Conservation (phyloP, 176 grass and related monocot genomes). For the Paspalum notatum region DNA sequence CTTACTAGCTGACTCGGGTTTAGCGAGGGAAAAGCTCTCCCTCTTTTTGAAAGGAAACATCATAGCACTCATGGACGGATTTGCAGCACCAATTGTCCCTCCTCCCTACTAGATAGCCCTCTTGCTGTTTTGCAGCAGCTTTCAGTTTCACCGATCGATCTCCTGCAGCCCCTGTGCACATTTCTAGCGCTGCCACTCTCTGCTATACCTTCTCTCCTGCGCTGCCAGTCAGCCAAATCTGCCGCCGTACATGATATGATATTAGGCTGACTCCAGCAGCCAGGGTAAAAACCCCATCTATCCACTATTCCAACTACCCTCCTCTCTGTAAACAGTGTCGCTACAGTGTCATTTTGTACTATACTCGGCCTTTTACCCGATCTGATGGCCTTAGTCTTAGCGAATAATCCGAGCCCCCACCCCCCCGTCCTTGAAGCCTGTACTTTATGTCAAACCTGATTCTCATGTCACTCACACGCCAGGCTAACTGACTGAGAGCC, state of each 20-base stretch:
- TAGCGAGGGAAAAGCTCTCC: not conserved
- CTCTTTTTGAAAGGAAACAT: not conserved
- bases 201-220: not conserved
- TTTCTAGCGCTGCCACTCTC: not conserved
- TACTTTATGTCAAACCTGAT: slow-evolving; percentile 56
- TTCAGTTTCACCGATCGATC: slow-evolving; percentile 1
- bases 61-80: not conserved
- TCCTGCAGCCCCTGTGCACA: not conserved
- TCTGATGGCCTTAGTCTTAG: no score
- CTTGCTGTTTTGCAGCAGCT: not conserved
- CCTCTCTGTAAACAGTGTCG: no score
- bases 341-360: no score
- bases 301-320: no score
- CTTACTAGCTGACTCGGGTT: no score
- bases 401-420: slow-evolving; percentile 31
- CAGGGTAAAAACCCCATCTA: no score
- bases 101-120: no score
- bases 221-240: slow-evolving; percentile 26
- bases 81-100: not conserved
- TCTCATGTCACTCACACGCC: slow-evolving; percentile 41
- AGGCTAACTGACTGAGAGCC: slow-evolving; percentile 18
- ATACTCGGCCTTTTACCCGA: no score
- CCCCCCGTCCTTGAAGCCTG: slow-evolving; percentile 7
- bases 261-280: no score
- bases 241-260: slow-evolving; percentile 38